Evolutionary conservation across 75 land plant species (phyloP), one percentile per base, ranked within the genome.

Genomic region (Pinus tabuliformis): DNA sequence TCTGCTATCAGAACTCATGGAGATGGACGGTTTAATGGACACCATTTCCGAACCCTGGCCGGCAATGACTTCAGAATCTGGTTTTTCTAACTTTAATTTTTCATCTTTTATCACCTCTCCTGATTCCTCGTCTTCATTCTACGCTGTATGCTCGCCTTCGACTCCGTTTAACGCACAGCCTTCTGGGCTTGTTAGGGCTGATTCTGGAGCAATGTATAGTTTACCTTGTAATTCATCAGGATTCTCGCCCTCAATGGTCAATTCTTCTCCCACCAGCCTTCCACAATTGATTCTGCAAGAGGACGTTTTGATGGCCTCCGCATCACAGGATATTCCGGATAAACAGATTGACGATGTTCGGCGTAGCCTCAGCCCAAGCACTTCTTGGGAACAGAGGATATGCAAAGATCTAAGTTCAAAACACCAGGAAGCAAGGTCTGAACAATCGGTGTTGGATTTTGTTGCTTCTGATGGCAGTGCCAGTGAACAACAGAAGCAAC

Each of bases 161-260:
- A 24, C 3, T 42, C 68, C 36, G 39, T 13, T 64, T 17, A 33
- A 33, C 36, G 20, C n/a, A 16, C 68, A 64, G 36, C 42, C 22
- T 39, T 17, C 54, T n/a, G 6, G 54, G 4, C 52, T 68, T 68
- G 68, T 64, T 64, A 33, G 42, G 42, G 33, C 68, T 64, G 68
- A 64, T 36, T 64, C 68, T 30, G 45, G 11, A 15, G 54, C 24
- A 39, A 20, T 68, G 52, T 39, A 12, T 42, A n/a, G 22, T 68
- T 39, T n/a, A 4, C 54, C 72, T 42, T 68, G 52, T 18, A n/a
- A 42, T 15, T 68, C 54, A 45, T 68, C 72, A 68, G 72, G 72
- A 68, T 68, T 68, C 72, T 42, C 72, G 52, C 11, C 54, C 72
- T 68, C 72, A 68, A 68, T n/a, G 39, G 72, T 45, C 49, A 68